Evolutionary conservation across 2,329 filamentous ascomycete genomes (phyloP).

Genomic region (Albophoma yamanashiensis): DNA sequence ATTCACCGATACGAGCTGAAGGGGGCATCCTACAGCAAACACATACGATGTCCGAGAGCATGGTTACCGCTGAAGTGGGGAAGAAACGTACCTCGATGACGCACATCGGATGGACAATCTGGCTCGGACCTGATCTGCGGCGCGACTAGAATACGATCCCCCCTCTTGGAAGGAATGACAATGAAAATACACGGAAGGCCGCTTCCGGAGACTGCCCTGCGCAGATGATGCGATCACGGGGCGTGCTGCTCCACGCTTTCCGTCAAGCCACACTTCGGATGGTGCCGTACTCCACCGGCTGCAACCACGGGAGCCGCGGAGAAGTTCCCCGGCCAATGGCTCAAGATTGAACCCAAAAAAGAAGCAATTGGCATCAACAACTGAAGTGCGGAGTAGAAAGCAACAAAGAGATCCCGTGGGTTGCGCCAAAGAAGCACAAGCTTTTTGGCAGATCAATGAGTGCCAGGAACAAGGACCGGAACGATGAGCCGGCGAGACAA

Average conservation of each 20-base stretch:
- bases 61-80: not conserved
- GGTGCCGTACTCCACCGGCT: not conserved
- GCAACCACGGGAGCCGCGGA: no score
- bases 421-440: not conserved
- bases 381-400: not conserved
- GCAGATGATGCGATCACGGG: not conserved
- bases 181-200: not conserved
- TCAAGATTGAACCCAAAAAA: no score
- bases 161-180: not conserved
- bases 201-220: not conserved
- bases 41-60: not conserved
- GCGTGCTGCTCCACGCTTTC: not conserved
- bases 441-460: not conserved
- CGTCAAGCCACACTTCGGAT: not conserved
- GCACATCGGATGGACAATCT: not conserved
- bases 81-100: not conserved
- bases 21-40: not conserved
- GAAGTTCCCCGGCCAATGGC: no score
- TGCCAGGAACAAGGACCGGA: not conserved
- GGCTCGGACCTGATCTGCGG: not conserved
- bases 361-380: not conserved
- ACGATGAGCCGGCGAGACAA: not conserved
- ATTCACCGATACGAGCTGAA: not conserved
- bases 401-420: not conserved
- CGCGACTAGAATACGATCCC: not conserved